Percentiles rank a stretch among this genome's conserved stretches.
phyloP scores from a whole-genome alignment of 192 early-diverging fungal genomes.

The Coemansia sp. region DNA sequence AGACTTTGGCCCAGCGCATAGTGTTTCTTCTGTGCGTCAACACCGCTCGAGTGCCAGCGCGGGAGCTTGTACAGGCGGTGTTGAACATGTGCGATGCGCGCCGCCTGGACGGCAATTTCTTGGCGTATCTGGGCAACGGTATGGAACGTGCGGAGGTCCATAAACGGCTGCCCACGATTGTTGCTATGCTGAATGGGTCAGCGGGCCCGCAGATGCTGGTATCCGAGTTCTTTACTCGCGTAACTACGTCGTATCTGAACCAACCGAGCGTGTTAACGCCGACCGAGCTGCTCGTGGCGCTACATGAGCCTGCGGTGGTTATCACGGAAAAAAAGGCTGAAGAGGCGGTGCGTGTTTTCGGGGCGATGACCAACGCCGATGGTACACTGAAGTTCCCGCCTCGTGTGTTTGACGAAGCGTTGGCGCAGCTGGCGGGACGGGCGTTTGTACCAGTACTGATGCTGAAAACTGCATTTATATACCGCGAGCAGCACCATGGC shows the following conservation, averaged over 20 bases:
- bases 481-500: conserved; percentile 13
- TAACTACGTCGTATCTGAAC: conserved; percentile 31
- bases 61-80: conserved; percentile 36
- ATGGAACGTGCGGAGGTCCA: conserved; percentile 19
- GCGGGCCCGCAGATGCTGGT: conserved; percentile 13
- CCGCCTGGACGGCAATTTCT: conserved; percentile 24
- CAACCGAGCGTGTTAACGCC: conserved; percentile 43
- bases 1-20: conserved; percentile 30
- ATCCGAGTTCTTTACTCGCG: conserved; percentile 22
- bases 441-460: conserved; percentile 28
- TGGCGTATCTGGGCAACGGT: conserved; percentile 27
- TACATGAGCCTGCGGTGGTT: conserved; percentile 22
- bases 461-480: conserved; percentile 30
- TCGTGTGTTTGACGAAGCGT: conserved; percentile 22
- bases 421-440: conserved; percentile 32
- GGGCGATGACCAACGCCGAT: conserved; percentile 17
- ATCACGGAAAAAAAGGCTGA: background rate
- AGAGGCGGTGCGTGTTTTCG: conserved; percentile 22
- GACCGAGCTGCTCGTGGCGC: conserved; percentile 36
- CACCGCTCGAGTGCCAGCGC: conserved; percentile 16
- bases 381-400: conserved; percentile 26
- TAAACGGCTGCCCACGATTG: conserved; percentile 19
- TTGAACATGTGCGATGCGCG: conserved; percentile 31
- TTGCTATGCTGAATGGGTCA: conserved; percentile 21
- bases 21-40: conserved; percentile 26